These are phyloP conservation scores for Phytophthora megakarya DNA, from an alignment of 352 stramenopile genomes.

Conservation along the genomic window DNA sequence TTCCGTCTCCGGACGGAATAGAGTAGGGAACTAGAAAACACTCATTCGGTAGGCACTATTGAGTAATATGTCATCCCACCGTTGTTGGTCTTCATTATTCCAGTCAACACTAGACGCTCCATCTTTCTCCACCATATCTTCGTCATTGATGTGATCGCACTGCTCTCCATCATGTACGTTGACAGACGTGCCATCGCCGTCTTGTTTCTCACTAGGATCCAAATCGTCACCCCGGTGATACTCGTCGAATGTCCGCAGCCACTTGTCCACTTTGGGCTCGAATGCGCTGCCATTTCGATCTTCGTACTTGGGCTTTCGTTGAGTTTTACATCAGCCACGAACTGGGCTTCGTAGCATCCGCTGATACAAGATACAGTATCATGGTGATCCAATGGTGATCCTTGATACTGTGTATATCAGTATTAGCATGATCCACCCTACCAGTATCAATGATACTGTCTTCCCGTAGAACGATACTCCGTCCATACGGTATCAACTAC, in stretches of 20 bases:
- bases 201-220: neutral
- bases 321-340: slow-evolving; percentile 18
- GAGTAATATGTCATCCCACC: neutral
- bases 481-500: too few relatives aligned
- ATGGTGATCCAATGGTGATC: too few relatives aligned
- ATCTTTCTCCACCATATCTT: neutral
- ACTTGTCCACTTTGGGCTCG: slow-evolving; percentile 12
- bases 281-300: slow-evolving; percentile 8
- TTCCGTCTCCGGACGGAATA: neutral
- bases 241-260: slow-evolving; percentile 1
- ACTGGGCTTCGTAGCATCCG: slow-evolving; percentile 12
- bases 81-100: neutral
- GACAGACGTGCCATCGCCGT: neutral
- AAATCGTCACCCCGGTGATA: neutral
- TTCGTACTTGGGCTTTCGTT: slow-evolving; percentile 18
- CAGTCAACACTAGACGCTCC: neutral
- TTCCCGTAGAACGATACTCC: too few relatives aligned
- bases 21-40: too few relatives aligned
- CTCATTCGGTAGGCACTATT: neutral
- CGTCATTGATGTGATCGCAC: neutral
- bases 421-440: too few relatives aligned
- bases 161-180: too few relatives aligned
- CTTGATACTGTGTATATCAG: too few relatives aligned
- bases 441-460: too few relatives aligned
- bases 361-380: too few relatives aligned